Conservation (phyloP, 1,139 yeast species). For the Lodderomyces theae region DNA sequence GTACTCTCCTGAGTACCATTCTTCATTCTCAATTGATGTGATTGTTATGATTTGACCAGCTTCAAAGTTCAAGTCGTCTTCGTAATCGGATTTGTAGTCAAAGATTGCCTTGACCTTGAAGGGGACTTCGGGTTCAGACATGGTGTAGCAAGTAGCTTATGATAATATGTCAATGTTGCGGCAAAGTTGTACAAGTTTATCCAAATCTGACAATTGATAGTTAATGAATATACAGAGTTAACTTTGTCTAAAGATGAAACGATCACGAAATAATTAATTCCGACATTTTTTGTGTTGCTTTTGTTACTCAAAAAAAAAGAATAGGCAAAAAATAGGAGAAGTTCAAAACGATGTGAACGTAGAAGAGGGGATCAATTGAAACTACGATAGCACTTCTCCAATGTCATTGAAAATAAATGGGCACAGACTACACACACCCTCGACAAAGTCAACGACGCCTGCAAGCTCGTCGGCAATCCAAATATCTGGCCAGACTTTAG, state of each 20-base stretch:
- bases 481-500: slow-evolving; percentile 44
- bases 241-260: background rate
- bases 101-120: slow-evolving; percentile 69
- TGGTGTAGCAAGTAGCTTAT: background rate
- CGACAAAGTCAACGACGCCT: background rate
- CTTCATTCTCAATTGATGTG: slow-evolving; percentile 60
- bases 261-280: background rate
- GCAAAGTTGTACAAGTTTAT: too few relatives aligned
- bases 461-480: slow-evolving; percentile 18
- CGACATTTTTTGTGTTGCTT: background rate
- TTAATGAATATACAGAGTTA: too few relatives aligned
- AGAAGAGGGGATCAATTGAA: background rate
- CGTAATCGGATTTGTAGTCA: slow-evolving; percentile 74
- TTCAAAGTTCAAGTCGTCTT: slow-evolving; percentile 65
- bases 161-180: too few relatives aligned
- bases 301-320: slow-evolving; percentile 1
- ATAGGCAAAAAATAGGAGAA: too few relatives aligned
- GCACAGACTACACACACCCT: background rate
- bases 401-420: slow-evolving; percentile 3
- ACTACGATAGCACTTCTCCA: background rate
- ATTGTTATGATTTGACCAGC: slow-evolving; percentile 78
- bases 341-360: too few relatives aligned
- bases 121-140: slow-evolving; percentile 33
- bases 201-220: too few relatives aligned
- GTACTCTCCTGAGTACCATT: slow-evolving; percentile 81